Conservation (phyloP, 257 asterid genomes). For the Nicotiana paniculata region DNA sequence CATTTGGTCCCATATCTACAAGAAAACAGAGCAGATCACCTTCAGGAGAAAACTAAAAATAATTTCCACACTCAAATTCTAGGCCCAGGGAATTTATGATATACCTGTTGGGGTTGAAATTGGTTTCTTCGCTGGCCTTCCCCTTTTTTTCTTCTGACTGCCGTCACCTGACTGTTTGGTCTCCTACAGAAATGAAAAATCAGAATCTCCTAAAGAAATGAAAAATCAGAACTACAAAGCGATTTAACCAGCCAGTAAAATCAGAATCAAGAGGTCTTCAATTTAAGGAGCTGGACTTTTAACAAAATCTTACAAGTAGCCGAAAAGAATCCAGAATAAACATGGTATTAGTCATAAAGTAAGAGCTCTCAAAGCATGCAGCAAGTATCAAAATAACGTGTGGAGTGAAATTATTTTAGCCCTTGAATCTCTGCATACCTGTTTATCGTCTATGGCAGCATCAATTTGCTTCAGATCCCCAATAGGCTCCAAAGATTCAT, state of each 20-base stretch:
- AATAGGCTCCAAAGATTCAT: constrained; percentile 20
- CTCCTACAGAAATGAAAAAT: constrained; percentile 28
- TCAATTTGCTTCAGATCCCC: constrained; percentile 28
- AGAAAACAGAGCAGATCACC: constrained; percentile 2
- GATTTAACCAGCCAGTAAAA: not conserved
- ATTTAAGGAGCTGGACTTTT: not conserved
- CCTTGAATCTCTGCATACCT: constrained; percentile 28
- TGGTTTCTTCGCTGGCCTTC: constrained; percentile 40
- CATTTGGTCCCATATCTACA: not conserved
- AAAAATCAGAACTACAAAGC: not conserved
- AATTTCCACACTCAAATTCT: not conserved
- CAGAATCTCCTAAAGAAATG: constrained; percentile 28
- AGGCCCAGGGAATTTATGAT: not conserved
- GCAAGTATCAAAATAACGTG: not conserved
- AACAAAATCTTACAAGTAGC: not conserved
- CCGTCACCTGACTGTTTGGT: constrained; percentile 15
- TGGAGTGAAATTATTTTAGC: not conserved
- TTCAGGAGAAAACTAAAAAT: constrained; percentile 17
- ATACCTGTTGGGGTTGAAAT: constrained; percentile 32
- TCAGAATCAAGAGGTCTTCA: no score
- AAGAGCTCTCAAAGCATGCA: not conserved
- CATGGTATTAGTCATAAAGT: not conserved
- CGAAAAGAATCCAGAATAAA: not conserved
- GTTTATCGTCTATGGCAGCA: constrained; percentile 14
- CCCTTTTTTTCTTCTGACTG: constrained; percentile 36